Conservation (phyloP, 2,329 filamentous ascomycete genomes). For the Volutella citrinella region DNA sequence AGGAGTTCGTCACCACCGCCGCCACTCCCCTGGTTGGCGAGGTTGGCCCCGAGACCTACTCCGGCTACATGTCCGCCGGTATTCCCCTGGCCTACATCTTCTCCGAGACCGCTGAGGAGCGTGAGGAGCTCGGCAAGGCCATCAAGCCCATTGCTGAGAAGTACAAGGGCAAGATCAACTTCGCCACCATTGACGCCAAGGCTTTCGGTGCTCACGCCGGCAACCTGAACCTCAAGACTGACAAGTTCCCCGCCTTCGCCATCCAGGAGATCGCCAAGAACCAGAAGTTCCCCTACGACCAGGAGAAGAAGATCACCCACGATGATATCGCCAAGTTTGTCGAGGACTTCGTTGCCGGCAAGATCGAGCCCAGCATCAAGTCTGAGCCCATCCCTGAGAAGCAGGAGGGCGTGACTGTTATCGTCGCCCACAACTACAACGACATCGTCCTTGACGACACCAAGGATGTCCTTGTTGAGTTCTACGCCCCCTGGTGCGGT, state of each 20-base stretch:
- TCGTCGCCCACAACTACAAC: conserved; percentile 94
- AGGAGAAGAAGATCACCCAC: conserved; percentile 73
- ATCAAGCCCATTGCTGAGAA: conserved; percentile 87
- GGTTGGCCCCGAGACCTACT: conserved; percentile 95
- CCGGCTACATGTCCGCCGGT: conserved; percentile 87
- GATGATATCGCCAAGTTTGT: conserved; percentile 77
- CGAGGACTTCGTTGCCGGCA: conserved; percentile 78
- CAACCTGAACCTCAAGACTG: conserved; percentile 95
- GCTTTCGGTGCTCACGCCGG: conserved; percentile 89
- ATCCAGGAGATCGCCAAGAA: conserved; percentile 96
- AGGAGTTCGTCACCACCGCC: conserved; percentile 77
- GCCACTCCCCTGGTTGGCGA: conserved; percentile 91
- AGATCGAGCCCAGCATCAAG: conserved; percentile 95
- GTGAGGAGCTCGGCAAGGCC: conserved; percentile 69
- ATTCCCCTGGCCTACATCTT: conserved; percentile 98
- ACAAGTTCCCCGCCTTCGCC: conserved; percentile 95
- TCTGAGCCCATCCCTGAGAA: conserved; percentile 94
- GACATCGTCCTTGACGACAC: conserved; percentile 86
- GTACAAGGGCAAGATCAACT: conserved; percentile 93
- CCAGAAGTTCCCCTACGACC: conserved; percentile 93
- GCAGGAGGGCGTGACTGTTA: conserved; percentile 83
- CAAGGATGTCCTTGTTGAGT: conserved; percentile 97
- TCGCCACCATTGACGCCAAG: conserved; percentile 95
- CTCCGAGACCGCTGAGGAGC: conserved; percentile 87
- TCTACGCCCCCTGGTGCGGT: conserved; percentile 99